Conservation (phyloP, 805 yeast genomes). For the Starmerella powellii region DNA sequence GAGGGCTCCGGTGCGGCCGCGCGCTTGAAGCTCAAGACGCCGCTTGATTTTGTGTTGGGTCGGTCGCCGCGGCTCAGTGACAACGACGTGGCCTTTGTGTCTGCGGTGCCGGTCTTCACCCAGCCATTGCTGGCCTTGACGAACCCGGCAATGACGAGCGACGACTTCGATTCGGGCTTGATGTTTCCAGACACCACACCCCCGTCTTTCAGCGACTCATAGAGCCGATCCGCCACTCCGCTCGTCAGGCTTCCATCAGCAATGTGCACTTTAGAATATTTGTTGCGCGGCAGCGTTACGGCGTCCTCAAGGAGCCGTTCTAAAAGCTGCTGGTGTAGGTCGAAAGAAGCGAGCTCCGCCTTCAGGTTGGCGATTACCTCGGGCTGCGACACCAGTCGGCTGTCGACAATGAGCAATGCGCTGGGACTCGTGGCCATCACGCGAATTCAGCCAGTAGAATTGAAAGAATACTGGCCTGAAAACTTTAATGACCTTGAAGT, state of each 20-base stretch:
- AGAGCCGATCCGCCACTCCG: conserved; percentile 24
- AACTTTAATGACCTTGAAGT: no score
- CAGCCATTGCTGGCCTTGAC: conserved; percentile 23
- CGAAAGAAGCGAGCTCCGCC: conserved; percentile 9
- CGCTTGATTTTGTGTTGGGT: conserved; percentile 8
- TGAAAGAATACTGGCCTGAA: no score
- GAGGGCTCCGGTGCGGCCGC: conserved; percentile 25
- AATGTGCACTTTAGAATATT: conserved; percentile 25
- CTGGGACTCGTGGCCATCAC: not conserved
- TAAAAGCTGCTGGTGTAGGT: conserved; percentile 29
- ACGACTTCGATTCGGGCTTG: conserved; percentile 8
- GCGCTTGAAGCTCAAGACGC: conserved; percentile 23
- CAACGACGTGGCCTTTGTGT: not conserved
- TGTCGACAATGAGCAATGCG: conserved; percentile 20
- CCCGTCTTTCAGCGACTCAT: conserved; percentile 24
- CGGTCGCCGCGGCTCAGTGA: not conserved
- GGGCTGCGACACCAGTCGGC: conserved; percentile 22
- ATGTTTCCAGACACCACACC: conserved; percentile 28
- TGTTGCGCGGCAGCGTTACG: conserved; percentile 25
- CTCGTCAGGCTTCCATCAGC: conserved; percentile 22
- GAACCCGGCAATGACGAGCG: conserved; percentile 34
- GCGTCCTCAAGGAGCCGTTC: conserved; percentile 30
- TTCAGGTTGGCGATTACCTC: conserved; percentile 16
- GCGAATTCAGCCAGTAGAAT: no score
- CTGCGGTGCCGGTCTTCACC: conserved; percentile 13